Conservation (phyloP, 352 stramenopile species). For the Globisporangium iwayamae region DNA sequence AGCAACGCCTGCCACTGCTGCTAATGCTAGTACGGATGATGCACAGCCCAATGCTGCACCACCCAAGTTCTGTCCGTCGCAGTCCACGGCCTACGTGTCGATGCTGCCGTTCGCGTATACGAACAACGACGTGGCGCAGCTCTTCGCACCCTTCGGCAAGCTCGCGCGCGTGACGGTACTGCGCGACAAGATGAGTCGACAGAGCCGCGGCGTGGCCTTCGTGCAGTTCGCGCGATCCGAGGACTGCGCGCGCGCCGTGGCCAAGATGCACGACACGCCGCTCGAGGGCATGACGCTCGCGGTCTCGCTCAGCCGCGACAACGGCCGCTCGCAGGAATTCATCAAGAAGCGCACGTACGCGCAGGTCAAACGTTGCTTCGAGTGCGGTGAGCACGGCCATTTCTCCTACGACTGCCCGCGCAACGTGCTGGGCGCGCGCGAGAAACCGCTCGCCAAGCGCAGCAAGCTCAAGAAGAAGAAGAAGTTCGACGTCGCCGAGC, state of each 20-base stretch:
- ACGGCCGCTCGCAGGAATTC: conserved; percentile 76
- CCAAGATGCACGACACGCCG: conserved; percentile 49
- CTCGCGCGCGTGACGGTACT: conserved; percentile 75
- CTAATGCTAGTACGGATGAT: no score
- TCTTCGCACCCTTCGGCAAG: conserved; percentile 75
- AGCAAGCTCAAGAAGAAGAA: conserved; percentile 64
- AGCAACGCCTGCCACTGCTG: no score
- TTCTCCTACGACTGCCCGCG: conserved; percentile 82
- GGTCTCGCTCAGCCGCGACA: conserved; percentile 72
- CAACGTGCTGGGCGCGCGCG: conserved; percentile 73
- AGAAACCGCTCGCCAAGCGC: conserved; percentile 38
- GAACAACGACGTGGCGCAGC: conserved; percentile 83
- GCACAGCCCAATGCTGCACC: neutral
- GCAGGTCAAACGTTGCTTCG: conserved; percentile 68
- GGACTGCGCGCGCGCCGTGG: conserved; percentile 52
- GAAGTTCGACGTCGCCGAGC: conserved; percentile 54
- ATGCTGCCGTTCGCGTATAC: conserved; percentile 89
- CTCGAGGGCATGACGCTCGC: conserved; percentile 64
- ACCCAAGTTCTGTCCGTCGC: conserved; percentile 17
- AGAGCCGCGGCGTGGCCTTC: conserved; percentile 77
- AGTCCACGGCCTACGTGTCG: conserved; percentile 76
- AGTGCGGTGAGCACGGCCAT: conserved; percentile 75
- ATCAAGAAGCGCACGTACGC: conserved; percentile 78
- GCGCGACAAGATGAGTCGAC: conserved; percentile 67
- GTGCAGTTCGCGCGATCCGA: conserved; percentile 78